phyloP scores from a whole-genome alignment of 73 alveolate genomes.

The Tetrahymena thermophila region DNA sequence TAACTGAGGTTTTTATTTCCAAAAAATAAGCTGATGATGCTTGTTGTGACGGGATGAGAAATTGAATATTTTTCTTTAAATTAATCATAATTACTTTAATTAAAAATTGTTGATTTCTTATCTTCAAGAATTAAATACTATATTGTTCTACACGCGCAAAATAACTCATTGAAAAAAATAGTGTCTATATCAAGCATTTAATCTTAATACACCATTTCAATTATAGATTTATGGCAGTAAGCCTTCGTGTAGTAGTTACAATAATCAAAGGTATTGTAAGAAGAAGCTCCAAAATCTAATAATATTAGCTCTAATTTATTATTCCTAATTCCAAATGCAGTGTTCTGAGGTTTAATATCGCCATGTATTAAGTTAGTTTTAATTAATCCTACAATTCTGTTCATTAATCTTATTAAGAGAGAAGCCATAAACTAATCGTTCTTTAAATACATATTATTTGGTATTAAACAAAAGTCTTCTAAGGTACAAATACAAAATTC shows the following conservation, averaged over 20 bases:
- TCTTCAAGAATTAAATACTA: not conserved
- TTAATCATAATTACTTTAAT: not conserved
- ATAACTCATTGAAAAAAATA: not conserved
- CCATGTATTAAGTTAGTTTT: not conserved
- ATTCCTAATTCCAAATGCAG: not conserved
- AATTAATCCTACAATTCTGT: not conserved
- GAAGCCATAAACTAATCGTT: not conserved
- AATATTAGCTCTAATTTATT: not conserved
- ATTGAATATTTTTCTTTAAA: too few relatives aligned
- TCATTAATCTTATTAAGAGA: not conserved
- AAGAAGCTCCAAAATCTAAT: not conserved
- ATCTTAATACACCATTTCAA: not conserved
- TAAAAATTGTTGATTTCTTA: not conserved
- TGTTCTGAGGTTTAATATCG: not conserved
- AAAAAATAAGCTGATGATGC: not conserved
- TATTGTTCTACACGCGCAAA: not conserved
- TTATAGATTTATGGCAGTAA: not conserved
- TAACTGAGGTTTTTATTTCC: not conserved
- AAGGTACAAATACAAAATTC: not conserved
- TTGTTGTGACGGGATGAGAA: not conserved
- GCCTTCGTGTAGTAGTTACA: not conserved
- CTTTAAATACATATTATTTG: not conserved
- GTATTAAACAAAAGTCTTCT: not conserved
- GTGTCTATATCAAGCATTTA: not conserved
- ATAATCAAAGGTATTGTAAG: not conserved